Conservation (phyloP, 768 basidiomycete species). For the Phylloporus arenicola region DNA sequence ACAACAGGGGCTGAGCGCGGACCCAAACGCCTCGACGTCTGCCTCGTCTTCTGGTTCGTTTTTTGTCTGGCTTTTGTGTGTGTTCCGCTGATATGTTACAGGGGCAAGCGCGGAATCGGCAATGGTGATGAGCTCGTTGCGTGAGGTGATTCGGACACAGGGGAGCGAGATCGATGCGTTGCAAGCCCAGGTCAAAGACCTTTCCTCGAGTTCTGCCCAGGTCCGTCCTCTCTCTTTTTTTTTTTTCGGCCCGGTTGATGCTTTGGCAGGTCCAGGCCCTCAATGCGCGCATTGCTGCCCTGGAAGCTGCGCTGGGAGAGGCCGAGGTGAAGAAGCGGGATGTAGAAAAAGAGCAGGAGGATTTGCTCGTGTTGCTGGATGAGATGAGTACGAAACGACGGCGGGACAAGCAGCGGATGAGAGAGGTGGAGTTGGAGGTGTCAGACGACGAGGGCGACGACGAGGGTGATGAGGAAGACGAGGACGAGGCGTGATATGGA, state of each 20-base stretch:
- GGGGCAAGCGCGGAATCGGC: constrained; percentile 74
- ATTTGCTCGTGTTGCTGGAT: constrained; percentile 87
- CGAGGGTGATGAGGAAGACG: constrained; percentile 26
- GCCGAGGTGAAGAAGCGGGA: constrained; percentile 69
- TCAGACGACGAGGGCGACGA: constrained; percentile 88
- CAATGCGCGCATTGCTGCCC: constrained; percentile 39
- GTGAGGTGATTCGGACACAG: constrained; percentile 78
- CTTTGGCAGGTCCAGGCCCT: constrained; percentile 39
- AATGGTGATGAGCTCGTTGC: constrained; percentile 77
- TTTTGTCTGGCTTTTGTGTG: not conserved
- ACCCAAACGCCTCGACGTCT: constrained; percentile 59
- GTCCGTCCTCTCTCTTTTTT: constrained; percentile 19
- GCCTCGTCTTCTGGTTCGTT: constrained; percentile 49
- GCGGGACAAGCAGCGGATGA: constrained; percentile 76
- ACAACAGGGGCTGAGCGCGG: constrained; percentile 65
- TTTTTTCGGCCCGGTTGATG: not conserved
- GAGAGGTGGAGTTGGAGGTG: constrained; percentile 73
- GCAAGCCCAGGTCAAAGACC: constrained; percentile 51
- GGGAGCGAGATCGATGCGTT: constrained; percentile 72
- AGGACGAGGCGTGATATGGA: not conserved
- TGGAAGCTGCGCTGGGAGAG: constrained; percentile 44
- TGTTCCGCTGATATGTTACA: not conserved
- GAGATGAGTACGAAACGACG: constrained; percentile 84
- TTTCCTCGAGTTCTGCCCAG: constrained; percentile 33
- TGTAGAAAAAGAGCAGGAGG: constrained; percentile 94